Evolutionary conservation across 805 yeast species (phyloP).

Genomic region (Yarrowia deformans): DNA sequence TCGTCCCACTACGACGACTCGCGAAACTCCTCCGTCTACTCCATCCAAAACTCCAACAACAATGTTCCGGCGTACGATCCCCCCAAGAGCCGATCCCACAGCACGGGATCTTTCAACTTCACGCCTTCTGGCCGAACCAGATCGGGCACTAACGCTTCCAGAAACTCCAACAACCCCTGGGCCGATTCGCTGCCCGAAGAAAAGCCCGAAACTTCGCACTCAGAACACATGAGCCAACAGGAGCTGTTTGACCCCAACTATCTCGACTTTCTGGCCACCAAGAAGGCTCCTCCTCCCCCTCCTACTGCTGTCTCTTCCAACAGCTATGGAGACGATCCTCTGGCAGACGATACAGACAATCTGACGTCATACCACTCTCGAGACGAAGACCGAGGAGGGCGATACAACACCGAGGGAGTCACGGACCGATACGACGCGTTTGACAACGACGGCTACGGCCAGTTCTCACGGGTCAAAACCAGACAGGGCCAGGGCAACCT

Average conservation of each 20-base stretch:
- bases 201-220: constrained; percentile 6
- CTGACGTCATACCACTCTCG: constrained; percentile 15
- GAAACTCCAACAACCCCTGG: constrained; percentile 39
- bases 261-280: constrained; percentile 26
- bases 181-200: constrained; percentile 30
- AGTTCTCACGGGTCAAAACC: constrained; percentile 15
- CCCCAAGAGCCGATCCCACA: neutral
- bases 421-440: constrained; percentile 28
- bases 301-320: neutral
- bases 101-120: neutral
- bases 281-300: constrained; percentile 31
- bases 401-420: constrained; percentile 29
- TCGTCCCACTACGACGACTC: constrained; percentile 20
- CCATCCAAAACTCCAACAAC: neutral
- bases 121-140: neutral
- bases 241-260: constrained; percentile 28
- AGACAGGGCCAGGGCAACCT: constrained; percentile 14
- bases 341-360: constrained; percentile 14
- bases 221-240: constrained; percentile 33
- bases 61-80: constrained; percentile 10
- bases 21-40: constrained; percentile 6
- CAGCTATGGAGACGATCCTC: neutral
- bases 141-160: constrained; percentile 42
- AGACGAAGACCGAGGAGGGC: constrained; percentile 6
- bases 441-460: constrained; percentile 19